These are phyloP conservation scores for Hypoxylon sp. DNA, from an alignment of 2,329 filamentous ascomycete species.

Conservation along the genomic window DNA sequence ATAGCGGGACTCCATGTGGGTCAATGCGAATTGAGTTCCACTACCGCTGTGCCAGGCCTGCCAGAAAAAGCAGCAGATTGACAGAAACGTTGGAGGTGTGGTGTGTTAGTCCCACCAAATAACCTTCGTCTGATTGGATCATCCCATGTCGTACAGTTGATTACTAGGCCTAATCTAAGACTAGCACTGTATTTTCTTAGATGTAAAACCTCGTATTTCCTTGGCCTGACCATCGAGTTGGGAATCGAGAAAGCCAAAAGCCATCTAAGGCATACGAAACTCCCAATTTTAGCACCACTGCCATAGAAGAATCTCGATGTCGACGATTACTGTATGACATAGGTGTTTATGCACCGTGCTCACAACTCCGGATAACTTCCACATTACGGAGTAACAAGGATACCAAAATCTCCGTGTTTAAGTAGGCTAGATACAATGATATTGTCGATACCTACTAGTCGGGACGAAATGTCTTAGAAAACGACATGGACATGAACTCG, in stretches of 20 bases:
- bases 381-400: neutral
- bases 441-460: slow-evolving; percentile 12
- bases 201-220: slow-evolving; percentile 40
- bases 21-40: slow-evolving; percentile 34
- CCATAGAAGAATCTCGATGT: slow-evolving; percentile 10
- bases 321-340: slow-evolving; percentile 19
- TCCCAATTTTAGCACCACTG: slow-evolving; percentile 8
- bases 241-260: slow-evolving; percentile 2
- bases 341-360: neutral
- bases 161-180: slow-evolving; percentile 3
- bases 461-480: slow-evolving; percentile 5
- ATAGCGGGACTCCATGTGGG: slow-evolving; percentile 24
- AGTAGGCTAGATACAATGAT: slow-evolving; percentile 7
- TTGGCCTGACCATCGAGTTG: slow-evolving; percentile 4
- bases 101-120: slow-evolving; percentile 5
- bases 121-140: slow-evolving; percentile 27
- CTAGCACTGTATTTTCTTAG: slow-evolving; percentile 19
- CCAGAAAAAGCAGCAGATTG: slow-evolving; percentile 28
- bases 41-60: slow-evolving; percentile 20
- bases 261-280: slow-evolving; percentile 9
- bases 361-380: neutral
- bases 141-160: slow-evolving; percentile 27
- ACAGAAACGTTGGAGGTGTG: slow-evolving; percentile 15
- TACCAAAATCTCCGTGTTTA: slow-evolving; percentile 16
- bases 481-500: neutral